These are phyloP conservation scores for Amanita inopinata DNA, from an alignment of 768 basidiomycete genomes.

Conservation along the genomic window DNA sequence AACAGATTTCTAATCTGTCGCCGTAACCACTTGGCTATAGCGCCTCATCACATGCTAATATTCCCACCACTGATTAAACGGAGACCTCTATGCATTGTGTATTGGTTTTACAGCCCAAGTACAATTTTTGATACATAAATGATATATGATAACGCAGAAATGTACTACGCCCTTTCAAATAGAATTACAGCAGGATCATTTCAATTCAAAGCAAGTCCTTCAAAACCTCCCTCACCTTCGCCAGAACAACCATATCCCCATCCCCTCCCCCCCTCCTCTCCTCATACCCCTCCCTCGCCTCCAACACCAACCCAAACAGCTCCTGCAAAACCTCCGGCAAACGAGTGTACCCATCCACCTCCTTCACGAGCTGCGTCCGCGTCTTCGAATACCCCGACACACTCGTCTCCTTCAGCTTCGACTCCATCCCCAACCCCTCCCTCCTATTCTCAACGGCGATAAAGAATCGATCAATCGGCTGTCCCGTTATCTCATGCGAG, in stretches of 20 bases:
- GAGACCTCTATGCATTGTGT: no score
- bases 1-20: conserved; percentile 62
- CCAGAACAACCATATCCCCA: conserved; percentile 19
- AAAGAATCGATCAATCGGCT: conserved; percentile 26
- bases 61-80: no score
- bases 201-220: conserved; percentile 17
- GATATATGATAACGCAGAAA: no score
- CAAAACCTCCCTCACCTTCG: conserved; percentile 20
- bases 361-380: conserved; percentile 18
- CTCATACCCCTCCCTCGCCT: conserved; percentile 20
- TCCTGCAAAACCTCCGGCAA: conserved; percentile 23
- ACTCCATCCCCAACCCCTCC: conserved; percentile 9
- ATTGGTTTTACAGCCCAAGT: no score
- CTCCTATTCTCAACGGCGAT: background rate
- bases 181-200: no score
- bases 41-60: no score
- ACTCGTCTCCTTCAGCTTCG: conserved; percentile 20
- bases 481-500: conserved; percentile 20
- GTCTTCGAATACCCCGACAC: conserved; percentile 26
- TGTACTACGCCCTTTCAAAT: no score
- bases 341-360: conserved; percentile 18
- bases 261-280: conserved; percentile 9
- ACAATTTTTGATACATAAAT: no score
- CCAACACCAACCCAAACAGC: conserved; percentile 22
- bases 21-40: conserved; percentile 73